Evolutionary conservation across 2,329 filamentous ascomycete species (phyloP), one percentile per base, ranked within the genome.

Genomic region (Oidium heveae): DNA sequence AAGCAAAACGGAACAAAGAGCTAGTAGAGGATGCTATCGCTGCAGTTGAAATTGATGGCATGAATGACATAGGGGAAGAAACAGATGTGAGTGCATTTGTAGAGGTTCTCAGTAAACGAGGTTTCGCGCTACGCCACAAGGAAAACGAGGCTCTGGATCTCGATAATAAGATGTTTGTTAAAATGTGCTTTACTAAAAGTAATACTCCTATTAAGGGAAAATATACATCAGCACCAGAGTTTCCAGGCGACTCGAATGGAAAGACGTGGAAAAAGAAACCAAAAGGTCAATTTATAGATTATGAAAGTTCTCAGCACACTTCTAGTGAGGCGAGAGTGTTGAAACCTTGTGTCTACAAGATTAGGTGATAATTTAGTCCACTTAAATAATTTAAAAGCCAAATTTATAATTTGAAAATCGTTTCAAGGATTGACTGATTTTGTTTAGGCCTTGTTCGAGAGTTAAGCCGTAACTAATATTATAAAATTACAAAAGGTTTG

Each of bases 111-210:
- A 71, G 75, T 53, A 79, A 80, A 60, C 74, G 88, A 20, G 91
- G 91, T 0, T 95, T 98, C 63, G 72, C 88, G n/a, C 73, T 95
- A 33, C 82, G 83, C 61, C 77, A 77, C 9, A 76, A 75, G 61
- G 74, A 55, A 18, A 55, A 39, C 24, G 74, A 71, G 58, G 77
- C 81, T 0, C 74, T 94, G 10, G 87, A 98, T 69, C 70, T 93
- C 63, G 77, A 75, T 55, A 98, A 98, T 70, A 93, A 84, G 70
- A 98, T 98, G 91, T 98, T 98, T 71, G 89, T 96, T 61, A 86
- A 83, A 70, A 89, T 98, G 86, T 79, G 83, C 62, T 98, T 98
- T 68, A 72, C 88, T 62, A 98, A 96, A 71, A 79, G 75, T n/a
- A 79, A 78, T 20, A 71, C 78, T 47, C 83, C 88, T 0, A 74